Base-by-base conservation (phyloP, 23 red algal species). In the Gracilaria caudata region DNA sequence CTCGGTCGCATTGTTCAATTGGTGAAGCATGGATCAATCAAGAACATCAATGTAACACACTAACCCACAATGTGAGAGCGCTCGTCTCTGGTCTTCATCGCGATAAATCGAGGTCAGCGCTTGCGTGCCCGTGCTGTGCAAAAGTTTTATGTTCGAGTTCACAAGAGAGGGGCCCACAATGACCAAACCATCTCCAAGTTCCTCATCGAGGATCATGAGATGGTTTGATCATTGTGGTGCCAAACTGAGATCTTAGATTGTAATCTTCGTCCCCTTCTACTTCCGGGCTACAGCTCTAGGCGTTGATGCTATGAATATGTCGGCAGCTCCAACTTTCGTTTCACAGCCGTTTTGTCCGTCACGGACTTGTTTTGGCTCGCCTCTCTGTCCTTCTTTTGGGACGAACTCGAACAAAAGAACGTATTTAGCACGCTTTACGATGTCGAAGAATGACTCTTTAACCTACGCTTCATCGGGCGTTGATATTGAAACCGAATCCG, bases 381-480 rank as follows among this genome's bases (percentile, higher is more conserved):
- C 1, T 28, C 1, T 60, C 4, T 60, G 57, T 60, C 57, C 8
- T 56, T 56, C 57, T 60, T 60, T 29, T 5, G 28, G 25, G 28
- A 5, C 9, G 9, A 29, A 60, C 10, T 60, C 57, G 57, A 60
- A 23, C 57, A 60, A 17, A 29, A 60, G 34, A 39, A 71, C 34
- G 13, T 34, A 41, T 14, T 10, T 4, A 39, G 16, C 65, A 38
- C 37, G 65, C 37, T 39, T 36, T 41, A 36, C 11, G 65, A 75
- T 49, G 43, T 46, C 70, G 8, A 36, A 1, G 19, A 75, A 75
- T 29, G 70, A 75, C 0, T 47, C 70, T 10, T 47, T 80, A 49
- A 80, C 77, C 0, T 98, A 98, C 64, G 91, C 95, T 21, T 32
- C 49, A 4, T 76, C 95, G 4, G 95, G 95, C 10, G 95, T 98